These are phyloP conservation scores for Gastrolobium bilobum DNA, from an alignment of 306 rosid genomes.

Conservation along the genomic window DNA sequence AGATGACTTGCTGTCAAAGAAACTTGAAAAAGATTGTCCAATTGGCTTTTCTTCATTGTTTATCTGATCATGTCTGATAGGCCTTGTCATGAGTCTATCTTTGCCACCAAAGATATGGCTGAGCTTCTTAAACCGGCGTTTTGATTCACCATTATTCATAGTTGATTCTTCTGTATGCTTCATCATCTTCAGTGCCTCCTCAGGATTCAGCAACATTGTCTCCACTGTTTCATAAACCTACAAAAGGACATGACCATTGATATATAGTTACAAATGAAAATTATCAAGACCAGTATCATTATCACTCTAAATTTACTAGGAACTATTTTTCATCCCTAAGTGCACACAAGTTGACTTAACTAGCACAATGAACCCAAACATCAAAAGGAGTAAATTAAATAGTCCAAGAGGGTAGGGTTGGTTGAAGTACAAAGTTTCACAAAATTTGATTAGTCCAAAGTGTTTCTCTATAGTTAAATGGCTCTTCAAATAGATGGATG, in stretches of 20 bases:
- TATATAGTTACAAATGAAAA: conserved; percentile 1
- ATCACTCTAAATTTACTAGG: conserved; percentile 6
- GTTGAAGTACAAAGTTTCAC: conserved; percentile 2
- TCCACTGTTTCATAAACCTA: conserved; percentile 95
- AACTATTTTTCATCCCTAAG: conserved; percentile 9
- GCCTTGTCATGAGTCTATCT: conserved; percentile 62
- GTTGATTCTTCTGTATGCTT: conserved; percentile 69
- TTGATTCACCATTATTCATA: conserved; percentile 53
- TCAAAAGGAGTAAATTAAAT: conserved; percentile 4
- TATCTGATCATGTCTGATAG: conserved; percentile 54
- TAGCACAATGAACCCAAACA: background rate
- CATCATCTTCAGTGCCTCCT: conserved; percentile 68
- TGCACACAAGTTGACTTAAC: background rate
- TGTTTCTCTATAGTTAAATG: background rate
- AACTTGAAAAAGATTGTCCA: conserved; percentile 77
- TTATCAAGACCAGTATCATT: background rate
- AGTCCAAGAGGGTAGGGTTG: conserved; percentile 17
- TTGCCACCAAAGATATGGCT: conserved; percentile 78
- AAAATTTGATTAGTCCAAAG: conserved; percentile 14
- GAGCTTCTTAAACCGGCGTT: conserved; percentile 72
- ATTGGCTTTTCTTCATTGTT: conserved; percentile 56
- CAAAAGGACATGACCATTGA: conserved; percentile 4
- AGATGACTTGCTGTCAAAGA: conserved; percentile 89
- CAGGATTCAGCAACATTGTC: conserved; percentile 79
- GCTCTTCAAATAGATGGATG: conserved; percentile 10